These are phyloP conservation scores for Ramaria rubella DNA, from an alignment of 768 basidiomycete species.

Conservation along the genomic window DNA sequence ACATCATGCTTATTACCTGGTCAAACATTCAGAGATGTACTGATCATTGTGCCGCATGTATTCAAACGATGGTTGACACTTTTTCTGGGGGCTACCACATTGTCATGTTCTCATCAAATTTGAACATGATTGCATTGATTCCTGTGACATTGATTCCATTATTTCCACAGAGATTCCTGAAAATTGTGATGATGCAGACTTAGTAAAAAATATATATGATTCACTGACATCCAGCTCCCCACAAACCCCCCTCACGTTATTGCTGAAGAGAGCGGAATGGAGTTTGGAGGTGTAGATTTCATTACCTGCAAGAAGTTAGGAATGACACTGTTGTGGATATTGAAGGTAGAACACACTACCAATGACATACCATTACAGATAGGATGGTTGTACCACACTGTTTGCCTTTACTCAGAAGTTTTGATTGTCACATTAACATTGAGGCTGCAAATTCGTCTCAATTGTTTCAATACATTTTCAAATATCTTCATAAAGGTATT, in stretches of 20 bases:
- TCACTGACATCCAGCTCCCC: constrained; percentile 24
- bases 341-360: constrained; percentile 26
- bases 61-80: constrained; percentile 29
- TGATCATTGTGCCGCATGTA: constrained; percentile 29
- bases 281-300: constrained; percentile 17
- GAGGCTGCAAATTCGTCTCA: constrained; percentile 26
- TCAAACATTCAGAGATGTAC: constrained; percentile 25
- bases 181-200: constrained; percentile 21
- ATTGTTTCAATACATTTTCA: constrained; percentile 35
- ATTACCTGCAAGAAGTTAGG: constrained; percentile 16
- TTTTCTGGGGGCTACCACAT: constrained; percentile 36
- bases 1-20: constrained; percentile 4
- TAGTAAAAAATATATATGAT: constrained; percentile 29
- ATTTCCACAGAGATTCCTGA: constrained; percentile 31
- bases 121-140: constrained; percentile 15
- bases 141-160: constrained; percentile 26
- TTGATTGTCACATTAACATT: constrained; percentile 33
- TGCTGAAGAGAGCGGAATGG: constrained; percentile 22
- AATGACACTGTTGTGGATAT: constrained; percentile 21
- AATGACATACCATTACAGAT: constrained; percentile 19
- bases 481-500: constrained; percentile 33
- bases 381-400: constrained; percentile 28
- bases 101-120: constrained; percentile 35
- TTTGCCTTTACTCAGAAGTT: constrained; percentile 19
- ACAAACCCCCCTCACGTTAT: constrained; percentile 19